These are phyloP conservation scores for Tolypocladium amazonense DNA, from an alignment of 2,329 filamentous ascomycete genomes.

Conservation along the genomic window DNA sequence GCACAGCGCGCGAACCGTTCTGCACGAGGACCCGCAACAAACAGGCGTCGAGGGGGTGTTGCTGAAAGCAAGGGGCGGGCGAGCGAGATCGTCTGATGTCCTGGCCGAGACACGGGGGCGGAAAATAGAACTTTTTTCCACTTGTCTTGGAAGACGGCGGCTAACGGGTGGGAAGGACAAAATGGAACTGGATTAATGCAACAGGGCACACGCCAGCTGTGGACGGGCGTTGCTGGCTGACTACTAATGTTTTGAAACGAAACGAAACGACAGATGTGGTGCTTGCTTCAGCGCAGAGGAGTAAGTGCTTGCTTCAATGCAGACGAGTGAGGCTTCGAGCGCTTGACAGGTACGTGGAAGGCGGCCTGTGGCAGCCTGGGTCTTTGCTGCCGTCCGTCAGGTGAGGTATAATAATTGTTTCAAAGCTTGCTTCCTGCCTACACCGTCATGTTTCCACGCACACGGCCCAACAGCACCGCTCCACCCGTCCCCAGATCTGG, in stretches of 20 bases:
- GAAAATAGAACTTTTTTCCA: background rate
- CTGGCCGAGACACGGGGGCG: background rate
- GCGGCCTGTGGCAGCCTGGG: background rate
- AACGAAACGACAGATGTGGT: background rate
- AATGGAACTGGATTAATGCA: background rate
- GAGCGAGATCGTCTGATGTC: background rate
- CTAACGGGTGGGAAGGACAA: background rate
- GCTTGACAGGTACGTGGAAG: background rate
- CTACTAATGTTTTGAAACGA: background rate
- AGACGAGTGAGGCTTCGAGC: background rate
- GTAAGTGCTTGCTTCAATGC: background rate
- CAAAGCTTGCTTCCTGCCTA: background rate
- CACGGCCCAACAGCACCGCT: background rate
- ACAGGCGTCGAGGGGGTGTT: background rate
- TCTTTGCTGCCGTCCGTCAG: background rate
- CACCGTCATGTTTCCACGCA: background rate
- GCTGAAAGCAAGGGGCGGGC: background rate
- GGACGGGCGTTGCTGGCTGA: background rate
- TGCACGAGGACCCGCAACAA: background rate
- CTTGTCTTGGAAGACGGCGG: background rate
- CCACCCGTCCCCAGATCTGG: background rate
- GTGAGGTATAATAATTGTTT: background rate
- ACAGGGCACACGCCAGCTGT: background rate
- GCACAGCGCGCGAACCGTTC: background rate
- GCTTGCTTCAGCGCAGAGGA: background rate